Evolutionary conservation across 2,329 filamentous ascomycete genomes (phyloP).

Genomic region (Neofusicoccum umdonicola): DNA sequence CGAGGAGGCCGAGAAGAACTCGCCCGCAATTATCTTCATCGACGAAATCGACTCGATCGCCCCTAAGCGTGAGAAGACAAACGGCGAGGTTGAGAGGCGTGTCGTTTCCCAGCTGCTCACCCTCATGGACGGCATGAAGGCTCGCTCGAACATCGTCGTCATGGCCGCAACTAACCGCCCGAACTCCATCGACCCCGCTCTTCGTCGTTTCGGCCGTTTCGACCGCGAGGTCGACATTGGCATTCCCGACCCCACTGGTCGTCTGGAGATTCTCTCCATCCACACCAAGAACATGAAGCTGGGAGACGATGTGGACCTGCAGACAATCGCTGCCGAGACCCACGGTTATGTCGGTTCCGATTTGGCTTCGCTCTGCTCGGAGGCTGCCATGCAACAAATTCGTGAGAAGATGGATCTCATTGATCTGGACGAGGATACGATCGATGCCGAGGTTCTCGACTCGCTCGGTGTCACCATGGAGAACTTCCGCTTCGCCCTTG

Average conservation of each 20-base stretch:
- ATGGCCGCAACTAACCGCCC: slow-evolving; percentile 99
- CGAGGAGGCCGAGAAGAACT: slow-evolving; percentile 99
- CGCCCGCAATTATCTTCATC: slow-evolving; percentile 98
- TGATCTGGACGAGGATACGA: slow-evolving; percentile 97
- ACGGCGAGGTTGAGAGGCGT: slow-evolving; percentile 96
- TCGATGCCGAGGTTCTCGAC: slow-evolving; percentile 96
- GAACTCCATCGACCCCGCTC: slow-evolving; percentile 96
- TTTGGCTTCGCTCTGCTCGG: slow-evolving; percentile 95
- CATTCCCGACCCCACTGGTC: slow-evolving; percentile 94
- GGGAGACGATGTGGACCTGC: slow-evolving; percentile 90
- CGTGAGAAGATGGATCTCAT: slow-evolving; percentile 99
- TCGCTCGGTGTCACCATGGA: slow-evolving; percentile 99
- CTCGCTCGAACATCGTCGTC: slow-evolving; percentile 95
- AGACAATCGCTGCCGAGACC: slow-evolving; percentile 94
- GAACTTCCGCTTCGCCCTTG: slow-evolving; percentile 98
- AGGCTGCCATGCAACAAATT: slow-evolving; percentile 99
- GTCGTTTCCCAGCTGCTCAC: slow-evolving; percentile 96
- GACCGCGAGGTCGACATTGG: slow-evolving; percentile 98
- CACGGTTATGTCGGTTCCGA: slow-evolving; percentile 99
- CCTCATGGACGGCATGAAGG: slow-evolving; percentile 99
- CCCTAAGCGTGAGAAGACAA: slow-evolving; percentile 99
- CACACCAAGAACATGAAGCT: slow-evolving; percentile 99
- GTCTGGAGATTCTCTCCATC: slow-evolving; percentile 97
- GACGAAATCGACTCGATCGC: slow-evolving; percentile 99
- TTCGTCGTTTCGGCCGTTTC: slow-evolving; percentile 97